These are phyloP conservation scores for Heterobasidion annosum DNA, from an alignment of 1,284 basidiomycete species.

Conservation along the genomic window DNA sequence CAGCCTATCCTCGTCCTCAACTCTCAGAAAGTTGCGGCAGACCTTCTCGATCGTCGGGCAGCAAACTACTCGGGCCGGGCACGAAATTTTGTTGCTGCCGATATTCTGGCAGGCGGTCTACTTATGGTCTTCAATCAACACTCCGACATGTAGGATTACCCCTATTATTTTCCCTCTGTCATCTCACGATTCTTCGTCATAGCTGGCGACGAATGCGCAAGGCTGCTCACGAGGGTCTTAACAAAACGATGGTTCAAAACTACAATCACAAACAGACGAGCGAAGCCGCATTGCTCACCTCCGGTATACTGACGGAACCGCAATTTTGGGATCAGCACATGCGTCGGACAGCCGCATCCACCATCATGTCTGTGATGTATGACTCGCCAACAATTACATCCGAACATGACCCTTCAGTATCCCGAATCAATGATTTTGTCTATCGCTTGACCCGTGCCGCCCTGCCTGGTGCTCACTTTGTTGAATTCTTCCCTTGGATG, in stretches of 20 bases:
- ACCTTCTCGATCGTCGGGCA: conserved; percentile 15
- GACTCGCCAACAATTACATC: background rate
- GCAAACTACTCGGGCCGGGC: conserved; percentile 14
- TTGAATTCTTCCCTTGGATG: conserved; percentile 4
- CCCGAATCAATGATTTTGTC: background rate
- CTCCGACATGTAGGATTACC: background rate
- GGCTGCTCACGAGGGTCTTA: background rate
- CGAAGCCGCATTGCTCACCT: conserved; percentile 3
- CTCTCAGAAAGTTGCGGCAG: conserved; percentile 11
- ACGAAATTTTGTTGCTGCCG: background rate
- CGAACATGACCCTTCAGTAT: background rate
- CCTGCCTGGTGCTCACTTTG: conserved; percentile 1
- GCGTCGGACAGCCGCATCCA: background rate
- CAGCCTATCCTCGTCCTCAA: conserved; percentile 14
- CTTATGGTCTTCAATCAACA: background rate
- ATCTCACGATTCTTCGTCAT: background rate
- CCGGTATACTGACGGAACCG: background rate
- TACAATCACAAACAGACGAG: background rate
- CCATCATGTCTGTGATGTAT: conserved; percentile 1
- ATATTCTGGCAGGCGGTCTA: conserved; percentile 1
- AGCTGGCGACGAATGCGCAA: conserved; percentile 7
- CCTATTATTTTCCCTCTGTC: background rate
- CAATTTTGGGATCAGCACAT: background rate
- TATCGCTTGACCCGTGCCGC: background rate
- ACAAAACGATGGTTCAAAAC: background rate